Percentiles rank a stretch among this genome's conserved stretches.
Conservation (phyloP, 768 basidiomycete genomes). For the Mycena epipterygia region DNA sequence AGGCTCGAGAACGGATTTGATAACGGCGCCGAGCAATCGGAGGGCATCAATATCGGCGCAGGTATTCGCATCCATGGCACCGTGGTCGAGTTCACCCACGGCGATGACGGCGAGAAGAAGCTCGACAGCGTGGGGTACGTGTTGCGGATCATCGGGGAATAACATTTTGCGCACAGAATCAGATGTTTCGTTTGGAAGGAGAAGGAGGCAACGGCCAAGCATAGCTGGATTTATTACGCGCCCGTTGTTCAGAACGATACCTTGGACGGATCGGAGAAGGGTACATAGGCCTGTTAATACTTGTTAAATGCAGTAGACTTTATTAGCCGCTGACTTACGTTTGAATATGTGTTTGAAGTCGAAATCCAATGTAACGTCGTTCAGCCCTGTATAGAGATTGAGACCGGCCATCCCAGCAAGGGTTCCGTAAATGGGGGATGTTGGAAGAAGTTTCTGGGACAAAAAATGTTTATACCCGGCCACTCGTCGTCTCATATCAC, state of each 20-base stretch:
- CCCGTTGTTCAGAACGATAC: conserved; percentile 14
- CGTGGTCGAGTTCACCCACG: neutral
- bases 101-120: conserved; percentile 36
- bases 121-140: conserved; percentile 48
- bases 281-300: conserved; percentile 16
- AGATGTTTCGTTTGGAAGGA: neutral
- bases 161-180: neutral
- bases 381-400: conserved; percentile 30
- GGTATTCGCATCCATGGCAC: neutral
- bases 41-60: conserved; percentile 16
- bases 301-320: neutral
- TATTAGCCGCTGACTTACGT: conserved; percentile 7
- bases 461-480: conserved; percentile 25
- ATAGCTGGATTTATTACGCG: conserved; percentile 11
- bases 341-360: conserved; percentile 38
- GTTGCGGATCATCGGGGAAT: conserved; percentile 42
- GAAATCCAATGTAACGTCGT: conserved; percentile 33
- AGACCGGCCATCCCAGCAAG: conserved; percentile 30
- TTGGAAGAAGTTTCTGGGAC: neutral
- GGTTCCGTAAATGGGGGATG: conserved; percentile 12
- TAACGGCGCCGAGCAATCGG: conserved; percentile 19
- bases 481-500: conserved; percentile 25
- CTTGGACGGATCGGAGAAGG: conserved; percentile 8
- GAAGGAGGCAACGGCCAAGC: neutral
- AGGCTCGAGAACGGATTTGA: conserved; percentile 38